Percentiles rank a stretch among this genome's conserved stretches.
phyloP scores from a whole-genome alignment of 257 asterid species.

The Solanum clarkiae region DNA sequence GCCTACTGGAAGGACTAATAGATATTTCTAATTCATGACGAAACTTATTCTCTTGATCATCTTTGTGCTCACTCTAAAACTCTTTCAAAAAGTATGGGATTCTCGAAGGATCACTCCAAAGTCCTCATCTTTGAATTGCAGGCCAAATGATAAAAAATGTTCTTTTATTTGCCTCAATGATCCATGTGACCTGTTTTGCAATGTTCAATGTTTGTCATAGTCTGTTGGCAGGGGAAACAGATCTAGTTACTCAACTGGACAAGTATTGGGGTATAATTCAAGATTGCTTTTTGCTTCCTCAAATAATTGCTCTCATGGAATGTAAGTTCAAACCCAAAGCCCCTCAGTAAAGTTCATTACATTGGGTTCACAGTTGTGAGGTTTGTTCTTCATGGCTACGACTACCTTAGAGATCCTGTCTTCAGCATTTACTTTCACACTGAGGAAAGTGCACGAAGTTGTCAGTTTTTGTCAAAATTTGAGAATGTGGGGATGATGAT shows the following conservation, averaged over 20 bases:
- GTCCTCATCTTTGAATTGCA: background rate
- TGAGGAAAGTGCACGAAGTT: background rate
- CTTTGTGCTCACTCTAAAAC: background rate
- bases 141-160: constrained; percentile 3
- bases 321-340: background rate
- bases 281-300: background rate
- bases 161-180: background rate
- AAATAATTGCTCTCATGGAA: background rate
- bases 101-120: background rate
- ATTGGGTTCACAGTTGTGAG: constrained; percentile 7
- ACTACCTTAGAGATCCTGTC: constrained; percentile 9
- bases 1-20: background rate
- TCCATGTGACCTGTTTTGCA: background rate
- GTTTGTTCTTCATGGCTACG: constrained; percentile 1
- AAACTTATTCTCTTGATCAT: background rate
- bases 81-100: constrained; percentile 1
- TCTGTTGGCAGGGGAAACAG: background rate
- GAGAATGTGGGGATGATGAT: background rate
- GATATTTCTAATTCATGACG: background rate
- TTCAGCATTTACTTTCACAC: background rate
- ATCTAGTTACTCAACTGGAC: background rate
- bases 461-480: background rate
- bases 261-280: background rate
- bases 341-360: background rate
- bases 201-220: background rate